Conservation (phyloP, 257 asterid genomes). For the Solanum infundibuliforme region DNA sequence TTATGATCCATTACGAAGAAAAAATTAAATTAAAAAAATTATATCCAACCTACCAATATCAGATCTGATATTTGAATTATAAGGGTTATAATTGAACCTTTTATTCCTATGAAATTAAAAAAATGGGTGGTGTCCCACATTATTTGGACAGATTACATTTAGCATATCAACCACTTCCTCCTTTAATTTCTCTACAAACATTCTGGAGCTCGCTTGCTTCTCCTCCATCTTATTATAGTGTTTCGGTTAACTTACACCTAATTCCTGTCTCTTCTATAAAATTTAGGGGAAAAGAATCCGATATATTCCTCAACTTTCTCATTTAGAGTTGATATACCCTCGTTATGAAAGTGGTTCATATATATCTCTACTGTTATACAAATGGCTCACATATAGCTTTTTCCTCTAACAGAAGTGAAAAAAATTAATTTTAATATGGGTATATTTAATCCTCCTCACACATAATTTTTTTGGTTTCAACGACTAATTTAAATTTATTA, state of each 20-base stretch:
- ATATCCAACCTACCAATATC: neutral
- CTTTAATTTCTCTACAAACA: neutral
- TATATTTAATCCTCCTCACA: too few species aligned
- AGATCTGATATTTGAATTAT: neutral
- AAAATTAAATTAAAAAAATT: neutral
- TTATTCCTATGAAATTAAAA: neutral
- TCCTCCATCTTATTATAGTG: neutral
- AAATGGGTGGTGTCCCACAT: neutral
- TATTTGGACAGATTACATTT: neutral
- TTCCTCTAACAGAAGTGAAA: too few species aligned
- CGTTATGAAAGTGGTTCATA: too few species aligned
- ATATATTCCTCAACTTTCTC: too few species aligned
- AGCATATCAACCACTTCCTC: neutral
- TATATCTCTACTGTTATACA: too few species aligned
- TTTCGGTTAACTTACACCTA: neutral
- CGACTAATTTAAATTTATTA: too few species aligned
- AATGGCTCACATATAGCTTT: too few species aligned
- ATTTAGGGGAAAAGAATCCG: too few species aligned
- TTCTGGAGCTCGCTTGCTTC: neutral
- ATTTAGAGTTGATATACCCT: too few species aligned
- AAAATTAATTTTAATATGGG: too few species aligned
- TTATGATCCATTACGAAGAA: neutral
- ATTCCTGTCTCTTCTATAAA: neutral
- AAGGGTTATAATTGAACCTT: neutral
- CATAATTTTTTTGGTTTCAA: too few species aligned